Evolutionary conservation across 208 protist species (phyloP).

Genomic region (Trypanosoma rangeli): DNA sequence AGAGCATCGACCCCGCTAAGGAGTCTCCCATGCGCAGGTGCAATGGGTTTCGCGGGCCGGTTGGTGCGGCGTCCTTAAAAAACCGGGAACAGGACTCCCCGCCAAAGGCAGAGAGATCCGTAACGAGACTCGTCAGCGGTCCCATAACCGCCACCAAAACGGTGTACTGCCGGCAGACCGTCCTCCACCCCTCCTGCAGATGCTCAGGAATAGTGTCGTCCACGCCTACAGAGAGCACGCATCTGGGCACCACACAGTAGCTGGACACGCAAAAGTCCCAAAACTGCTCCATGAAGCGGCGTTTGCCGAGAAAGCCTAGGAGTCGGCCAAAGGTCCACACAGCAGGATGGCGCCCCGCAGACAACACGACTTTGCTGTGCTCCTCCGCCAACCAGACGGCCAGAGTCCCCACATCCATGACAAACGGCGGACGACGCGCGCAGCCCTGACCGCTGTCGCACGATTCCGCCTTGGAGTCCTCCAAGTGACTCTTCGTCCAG

Average conservation of each 20-base stretch:
- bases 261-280: conserved; percentile 51
- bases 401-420: conserved; percentile 1
- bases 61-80: neutral
- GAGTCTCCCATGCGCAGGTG: conserved; percentile 3
- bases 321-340: conserved; percentile 37
- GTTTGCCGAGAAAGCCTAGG: conserved; percentile 39
- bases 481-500: conserved; percentile 9
- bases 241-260: conserved; percentile 32
- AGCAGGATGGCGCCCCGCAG: neutral
- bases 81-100: conserved; percentile 16
- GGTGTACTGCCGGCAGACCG: conserved; percentile 10
- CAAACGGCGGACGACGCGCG: neutral
- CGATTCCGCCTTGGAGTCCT: neutral
- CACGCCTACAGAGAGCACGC: conserved; percentile 9
- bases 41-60: neutral
- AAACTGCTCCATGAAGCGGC: conserved; percentile 46
- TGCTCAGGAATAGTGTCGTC: conserved; percentile 8
- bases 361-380: neutral
- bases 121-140: conserved; percentile 11
- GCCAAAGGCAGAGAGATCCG: conserved; percentile 16
- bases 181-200: conserved; percentile 4
- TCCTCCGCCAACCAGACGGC: conserved; percentile 13
- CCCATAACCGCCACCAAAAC: conserved; percentile 18
- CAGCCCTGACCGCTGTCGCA: neutral
- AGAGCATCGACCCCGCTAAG: conserved; percentile 15